Percentiles rank a stretch among this genome's conserved stretches.
phyloP scores from a whole-genome alignment of 495 filamentous ascomycete genomes.

The Podospora pseudopauciseta region DNA sequence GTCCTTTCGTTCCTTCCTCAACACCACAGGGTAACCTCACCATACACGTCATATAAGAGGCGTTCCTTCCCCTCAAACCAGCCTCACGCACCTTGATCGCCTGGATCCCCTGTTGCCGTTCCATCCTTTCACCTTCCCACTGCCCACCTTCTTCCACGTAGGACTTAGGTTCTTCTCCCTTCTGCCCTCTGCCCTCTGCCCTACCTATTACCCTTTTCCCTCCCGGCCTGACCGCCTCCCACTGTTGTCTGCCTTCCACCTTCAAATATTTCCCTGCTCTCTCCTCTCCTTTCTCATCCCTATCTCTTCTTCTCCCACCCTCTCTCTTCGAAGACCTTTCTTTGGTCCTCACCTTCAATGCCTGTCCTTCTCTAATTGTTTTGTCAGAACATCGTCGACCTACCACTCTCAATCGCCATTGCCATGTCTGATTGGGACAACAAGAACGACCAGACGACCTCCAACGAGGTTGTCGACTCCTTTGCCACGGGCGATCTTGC shows the following conservation, averaged over 20 bases:
- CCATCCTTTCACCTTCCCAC: not conserved
- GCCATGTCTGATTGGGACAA: slow-evolving; percentile 30
- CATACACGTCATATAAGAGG: not conserved
- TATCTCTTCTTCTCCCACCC: slow-evolving; percentile 11
- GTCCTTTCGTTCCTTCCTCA: not conserved
- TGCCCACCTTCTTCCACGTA: not conserved
- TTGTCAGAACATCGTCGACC: not conserved
- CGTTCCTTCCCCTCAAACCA: not conserved
- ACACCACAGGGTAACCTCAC: not conserved
- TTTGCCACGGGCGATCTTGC: slow-evolving; percentile 12
- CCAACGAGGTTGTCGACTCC: slow-evolving; percentile 12
- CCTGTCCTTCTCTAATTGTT: not conserved
- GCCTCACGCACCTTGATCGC: not conserved
- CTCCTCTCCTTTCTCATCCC: slow-evolving; percentile 9
- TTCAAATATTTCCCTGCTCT: slow-evolving; percentile 7
- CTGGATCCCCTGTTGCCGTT: not conserved
- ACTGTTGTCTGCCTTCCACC: not conserved
- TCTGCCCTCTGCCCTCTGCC: not conserved
- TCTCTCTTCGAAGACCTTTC: not conserved
- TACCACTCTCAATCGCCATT: not conserved
- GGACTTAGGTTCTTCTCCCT: not conserved
- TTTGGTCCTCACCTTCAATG: not conserved
- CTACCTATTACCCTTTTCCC: too few relatives aligned
- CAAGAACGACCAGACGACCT: not conserved
- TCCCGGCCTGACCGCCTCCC: not conserved